phyloP scores from a whole-genome alignment of 495 filamentous ascomycete species.

The Penicillium paradoxum region DNA sequence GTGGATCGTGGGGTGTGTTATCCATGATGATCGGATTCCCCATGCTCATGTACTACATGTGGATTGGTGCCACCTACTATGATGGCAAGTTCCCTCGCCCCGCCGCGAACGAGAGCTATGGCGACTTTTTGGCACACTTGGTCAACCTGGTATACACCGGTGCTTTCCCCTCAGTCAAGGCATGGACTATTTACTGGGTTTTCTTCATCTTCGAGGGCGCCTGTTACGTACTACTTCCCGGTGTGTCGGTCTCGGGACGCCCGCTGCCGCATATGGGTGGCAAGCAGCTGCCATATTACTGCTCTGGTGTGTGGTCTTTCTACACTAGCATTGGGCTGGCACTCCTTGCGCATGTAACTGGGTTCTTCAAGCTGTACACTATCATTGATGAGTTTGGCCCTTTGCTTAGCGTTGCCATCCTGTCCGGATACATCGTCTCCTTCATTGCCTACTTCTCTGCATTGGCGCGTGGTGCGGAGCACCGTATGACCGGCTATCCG shows the following conservation, averaged over 20 bases:
- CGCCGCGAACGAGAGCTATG: conserved; percentile 56
- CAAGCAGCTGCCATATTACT: conserved; percentile 86
- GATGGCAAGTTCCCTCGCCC: conserved; percentile 72
- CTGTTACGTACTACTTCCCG: conserved; percentile 79
- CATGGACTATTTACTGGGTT: conserved; percentile 89
- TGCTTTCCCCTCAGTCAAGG: conserved; percentile 71
- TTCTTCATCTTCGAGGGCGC: conserved; percentile 81
- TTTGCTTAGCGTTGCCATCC: conserved; percentile 81
- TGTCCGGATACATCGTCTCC: conserved; percentile 76
- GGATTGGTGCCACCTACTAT: conserved; percentile 91
- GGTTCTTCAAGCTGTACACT: conserved; percentile 85
- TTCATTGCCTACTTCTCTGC: conserved; percentile 83
- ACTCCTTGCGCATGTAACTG: conserved; percentile 66
- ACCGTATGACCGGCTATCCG: conserved; percentile 87
- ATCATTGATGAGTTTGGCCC: conserved; percentile 95
- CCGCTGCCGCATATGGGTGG: conserved; percentile 76
- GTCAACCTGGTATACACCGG: conserved; percentile 66
- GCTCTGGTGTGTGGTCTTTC: conserved; percentile 80
- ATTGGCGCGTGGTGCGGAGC: conserved; percentile 68
- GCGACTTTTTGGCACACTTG: conserved; percentile 65
- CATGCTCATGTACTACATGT: conserved; percentile 96
- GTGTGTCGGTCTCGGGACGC: conserved; percentile 78
- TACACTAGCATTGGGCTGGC: conserved; percentile 75
- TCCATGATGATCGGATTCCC: conserved; percentile 93
- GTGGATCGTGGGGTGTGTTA: conserved; percentile 68